These are phyloP conservation scores for Plantago elongata DNA, from an alignment of 257 asterid species.

Conservation along the genomic window DNA sequence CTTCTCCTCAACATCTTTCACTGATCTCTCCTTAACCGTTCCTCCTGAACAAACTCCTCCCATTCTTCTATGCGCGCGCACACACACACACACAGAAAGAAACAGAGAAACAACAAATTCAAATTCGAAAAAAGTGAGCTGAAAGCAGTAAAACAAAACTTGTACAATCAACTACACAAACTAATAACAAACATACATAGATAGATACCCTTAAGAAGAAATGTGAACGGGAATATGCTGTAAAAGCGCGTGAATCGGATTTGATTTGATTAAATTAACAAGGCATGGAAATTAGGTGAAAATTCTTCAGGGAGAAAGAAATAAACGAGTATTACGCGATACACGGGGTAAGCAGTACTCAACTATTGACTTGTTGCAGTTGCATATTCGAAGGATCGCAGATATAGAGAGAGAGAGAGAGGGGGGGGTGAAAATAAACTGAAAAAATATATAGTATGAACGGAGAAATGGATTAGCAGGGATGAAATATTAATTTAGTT, in stretches of 20 bases:
- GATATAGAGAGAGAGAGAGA: too few species aligned
- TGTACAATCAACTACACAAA: neutral
- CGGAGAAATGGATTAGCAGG: too few species aligned
- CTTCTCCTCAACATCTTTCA: conserved; percentile 36
- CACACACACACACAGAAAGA: neutral
- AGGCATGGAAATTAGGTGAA: neutral
- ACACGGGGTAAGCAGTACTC: conserved; percentile 35
- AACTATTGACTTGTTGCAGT: too few species aligned
- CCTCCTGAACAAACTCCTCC: conserved; percentile 94
- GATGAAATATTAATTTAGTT: neutral
- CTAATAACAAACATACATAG: too few species aligned
- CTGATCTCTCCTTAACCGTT: conserved; percentile 32
- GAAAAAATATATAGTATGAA: too few species aligned
- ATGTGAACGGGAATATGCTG: conserved; percentile 9
- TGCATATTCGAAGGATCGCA: too few species aligned
- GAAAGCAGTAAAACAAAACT: neutral
- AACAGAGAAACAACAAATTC: conserved; percentile 15
- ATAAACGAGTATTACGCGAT: neutral
- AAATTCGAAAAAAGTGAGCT: neutral
- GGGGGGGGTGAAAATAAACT: too few species aligned
- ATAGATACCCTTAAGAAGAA: neutral
- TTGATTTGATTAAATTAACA: conserved; percentile 11
- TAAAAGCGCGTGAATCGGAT: conserved; percentile 12
- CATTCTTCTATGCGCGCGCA: too few species aligned
- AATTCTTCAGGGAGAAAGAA: neutral